phyloP scores from a whole-genome alignment of 345 rosid species.

The Corymbia maculata region DNA sequence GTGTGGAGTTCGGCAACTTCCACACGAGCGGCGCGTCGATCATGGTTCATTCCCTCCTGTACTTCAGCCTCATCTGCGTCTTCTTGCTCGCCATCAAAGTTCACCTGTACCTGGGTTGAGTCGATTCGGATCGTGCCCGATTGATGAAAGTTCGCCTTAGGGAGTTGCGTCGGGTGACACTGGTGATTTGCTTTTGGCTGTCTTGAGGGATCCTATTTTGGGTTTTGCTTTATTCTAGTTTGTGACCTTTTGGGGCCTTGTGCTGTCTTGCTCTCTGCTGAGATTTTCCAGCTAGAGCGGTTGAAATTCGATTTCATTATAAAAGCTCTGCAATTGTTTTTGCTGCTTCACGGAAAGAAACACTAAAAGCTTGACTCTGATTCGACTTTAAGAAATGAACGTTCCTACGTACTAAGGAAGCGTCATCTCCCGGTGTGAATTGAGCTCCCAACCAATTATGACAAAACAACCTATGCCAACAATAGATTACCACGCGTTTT shows the following conservation, averaged over 20 bases:
- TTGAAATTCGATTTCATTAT: neutral
- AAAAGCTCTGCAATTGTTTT: neutral
- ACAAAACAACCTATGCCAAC: neutral
- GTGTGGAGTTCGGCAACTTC: slow-evolving; percentile 45
- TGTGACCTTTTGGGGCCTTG: neutral
- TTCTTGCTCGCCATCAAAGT: slow-evolving; percentile 41
- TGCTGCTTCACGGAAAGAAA: neutral
- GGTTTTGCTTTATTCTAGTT: neutral
- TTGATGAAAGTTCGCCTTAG: neutral
- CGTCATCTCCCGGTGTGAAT: neutral
- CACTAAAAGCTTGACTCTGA: neutral
- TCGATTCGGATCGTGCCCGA: neutral
- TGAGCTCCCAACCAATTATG: neutral
- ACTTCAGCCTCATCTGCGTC: slow-evolving; percentile 42
- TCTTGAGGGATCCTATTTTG: neutral
- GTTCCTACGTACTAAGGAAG: neutral
- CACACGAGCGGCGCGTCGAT: slow-evolving; percentile 47
- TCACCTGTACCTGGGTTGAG: slow-evolving; percentile 35
- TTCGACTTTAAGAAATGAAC: neutral
- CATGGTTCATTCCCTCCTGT: slow-evolving; percentile 38
- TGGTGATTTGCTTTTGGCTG: neutral
- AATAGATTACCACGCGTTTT: neutral
- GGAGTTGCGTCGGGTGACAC: neutral
- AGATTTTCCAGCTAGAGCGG: neutral
- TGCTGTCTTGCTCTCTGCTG: neutral